Base-by-base conservation (phyloP, 1,284 basidiomycete genomes). In the Puccinia triticina region DNA sequence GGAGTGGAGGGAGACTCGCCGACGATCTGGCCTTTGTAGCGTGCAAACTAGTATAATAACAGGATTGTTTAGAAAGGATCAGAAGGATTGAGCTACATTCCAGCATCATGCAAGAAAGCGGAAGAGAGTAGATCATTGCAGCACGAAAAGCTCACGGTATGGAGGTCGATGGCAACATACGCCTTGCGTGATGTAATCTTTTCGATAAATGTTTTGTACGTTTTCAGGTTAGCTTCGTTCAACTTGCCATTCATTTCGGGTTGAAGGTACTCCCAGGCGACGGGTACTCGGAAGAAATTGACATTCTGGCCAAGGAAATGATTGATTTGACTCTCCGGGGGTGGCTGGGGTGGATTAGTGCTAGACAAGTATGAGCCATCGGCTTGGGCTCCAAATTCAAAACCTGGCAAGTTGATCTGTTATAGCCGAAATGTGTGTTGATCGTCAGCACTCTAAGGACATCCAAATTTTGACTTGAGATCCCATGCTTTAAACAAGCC, bases 371-470 rank as follows among this genome's bases (percentile, higher is more conserved):
- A 53, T 4, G 8, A 14, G 1, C 78, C 78, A 50, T 72, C 29
- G n/a, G 16, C 59, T 34, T 71, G 48, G 2, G 29, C 43, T 3
- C 78, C 78, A 34, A 80, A 80, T 4, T 80, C 78, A n/a, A 72
- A 61, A 37, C 78, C 78, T 43, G 78, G 37, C 23, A 80, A 46
- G 69, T 80, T 80, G 37, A 76, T 61, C 74, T 76, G 16, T 53
- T 72, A 23, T 34, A 32, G 55, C 48, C 7, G 55, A 53, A 26
- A 50, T 21, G 23, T 1, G 37, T 1, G 43, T 29, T 23, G 43
- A 1, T 34, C 18, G 32, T 73, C 66, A 69, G 43, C 11, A 46
- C 40, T 11, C 7, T 46, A 1, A 46, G 18, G 40, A n/a, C 23
- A 46, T 1, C 14, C 29, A 55, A 34, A 3, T 1, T 32, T 26